These are phyloP conservation scores for Mucor saturninus DNA, from an alignment of 371 early-diverging fungal species.

Conservation along the genomic window DNA sequence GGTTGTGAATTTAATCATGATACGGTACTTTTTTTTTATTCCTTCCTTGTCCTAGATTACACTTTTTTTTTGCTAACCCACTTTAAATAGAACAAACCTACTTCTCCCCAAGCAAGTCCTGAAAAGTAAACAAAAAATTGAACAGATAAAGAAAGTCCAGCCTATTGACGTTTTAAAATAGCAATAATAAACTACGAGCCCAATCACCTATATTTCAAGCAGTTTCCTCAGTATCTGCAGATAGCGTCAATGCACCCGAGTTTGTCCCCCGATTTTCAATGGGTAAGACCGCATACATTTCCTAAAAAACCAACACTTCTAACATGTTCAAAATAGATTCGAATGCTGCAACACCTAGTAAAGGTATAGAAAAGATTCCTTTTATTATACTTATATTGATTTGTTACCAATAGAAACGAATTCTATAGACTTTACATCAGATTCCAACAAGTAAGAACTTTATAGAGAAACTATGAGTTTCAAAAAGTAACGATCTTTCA, in stretches of 20 bases:
- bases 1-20: constrained; percentile 88
- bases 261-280: constrained; percentile 57
- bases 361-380: constrained; percentile 4
- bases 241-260: constrained; percentile 67
- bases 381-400: neutral
- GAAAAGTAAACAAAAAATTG: constrained; percentile 52
- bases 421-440: constrained; percentile 4
- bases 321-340: constrained; percentile 5
- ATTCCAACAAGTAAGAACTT: constrained; percentile 1
- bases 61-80: neutral
- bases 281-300: neutral
- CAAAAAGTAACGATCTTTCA: neutral
- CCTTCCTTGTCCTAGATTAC: constrained; percentile 1
- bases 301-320: neutral
- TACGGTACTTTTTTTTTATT: constrained; percentile 40
- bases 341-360: constrained; percentile 1
- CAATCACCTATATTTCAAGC: constrained; percentile 54
- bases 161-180: neutral
- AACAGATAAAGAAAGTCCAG: neutral
- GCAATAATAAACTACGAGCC: constrained; percentile 63
- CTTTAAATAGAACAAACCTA: constrained; percentile 29
- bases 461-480: neutral
- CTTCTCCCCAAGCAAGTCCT: constrained; percentile 52
- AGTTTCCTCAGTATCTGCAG: constrained; percentile 59
- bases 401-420: neutral